Evolutionary conservation across 2,329 filamentous ascomycete species (phyloP), one percentile per base, ranked within the genome.

Genomic region (Cladobotryum protrusum): DNA sequence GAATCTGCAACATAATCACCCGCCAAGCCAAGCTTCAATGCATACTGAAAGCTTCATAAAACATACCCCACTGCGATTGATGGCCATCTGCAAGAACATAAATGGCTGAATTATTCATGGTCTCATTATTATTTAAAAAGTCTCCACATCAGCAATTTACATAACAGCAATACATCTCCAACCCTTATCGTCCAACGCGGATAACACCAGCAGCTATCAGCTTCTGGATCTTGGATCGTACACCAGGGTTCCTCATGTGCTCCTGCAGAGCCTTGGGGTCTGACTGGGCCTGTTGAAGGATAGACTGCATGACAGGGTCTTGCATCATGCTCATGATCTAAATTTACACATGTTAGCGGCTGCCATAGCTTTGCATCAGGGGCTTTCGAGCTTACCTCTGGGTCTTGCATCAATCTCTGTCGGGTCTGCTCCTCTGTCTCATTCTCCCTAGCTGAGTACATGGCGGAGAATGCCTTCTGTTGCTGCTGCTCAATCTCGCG

Each of bases 261-360:
- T 99, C 92, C 67, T 95, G 86, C 55, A 99, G 81, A 42, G 93
- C 93, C 44, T 86, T 86, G 15, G 93, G 93, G 63, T 99, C 88
- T 49, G 82, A 83, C 77, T 97, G 95, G 42, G 93, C 93, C 73
- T 99, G 93, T 69, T 97, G 91, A 50, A 97, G 81, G 59, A 96
- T 96, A 58, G 86, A 87, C 73, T 99, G 90, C 92, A 99, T 97
- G 65, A 99, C 85, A 14, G 93, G 93, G 65, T 99, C 93, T 69
- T 91, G 85, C 72, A 97, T 87, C 64, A 96, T 92, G 55, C 76
- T 71, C 80, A 95, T 88, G 67, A 97, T 96, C 84, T 77, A 13
- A 19, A 33, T 19, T 15, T 15, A 19, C 18, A 34, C 11, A 9
- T 37, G 44, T 50, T 45, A 53, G 51, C 19, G 5, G 17, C 20